Evolutionary conservation across 768 basidiomycete genomes (phyloP), one percentile per base, ranked within the genome.

Genomic region (Suillus discolor): DNA sequence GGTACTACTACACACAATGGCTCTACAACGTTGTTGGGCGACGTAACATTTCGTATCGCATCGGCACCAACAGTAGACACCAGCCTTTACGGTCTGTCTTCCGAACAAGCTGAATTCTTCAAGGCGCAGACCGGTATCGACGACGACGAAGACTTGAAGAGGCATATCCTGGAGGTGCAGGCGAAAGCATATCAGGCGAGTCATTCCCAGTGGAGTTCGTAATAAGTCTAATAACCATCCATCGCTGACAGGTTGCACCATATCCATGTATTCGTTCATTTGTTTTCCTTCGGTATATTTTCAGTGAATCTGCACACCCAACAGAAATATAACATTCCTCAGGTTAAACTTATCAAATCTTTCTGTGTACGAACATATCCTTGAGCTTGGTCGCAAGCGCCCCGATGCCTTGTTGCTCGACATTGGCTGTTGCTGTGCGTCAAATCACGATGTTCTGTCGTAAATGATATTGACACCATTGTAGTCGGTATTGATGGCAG

Each of bases 101-200:
- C 47, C n/a, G 44, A 47, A 44, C 53, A 63, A n/a, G 53, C 57
- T 8, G 66, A 42, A 6, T 77, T 77, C 51, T 66, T 77, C 66
- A 74, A 71, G 61, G 31, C 41, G 4, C 64, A 69, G 62, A 72
- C 69, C 15, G 71, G 74, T 1, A 77, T 77, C 36, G 44, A 70
- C 11, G 72, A 75, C 44, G 71, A 72, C 11, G 65, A 74, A 3
- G 64, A 53, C n/a, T 61, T 78, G 55, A 75, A 72, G 54, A 42
- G 53, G 15, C 75, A 76, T 61, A 70, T 77, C 38, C 44, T 78
- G 23, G 63, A 44, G 13, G 69, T 74, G 9, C 76, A 75, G 53
- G 62, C 53, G 25, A 69, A 74, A 61, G 76, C 74, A 6, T 75
- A 72, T 65, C 67, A 70, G 45, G 75, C 71, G 2, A 25, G 15